Percentiles rank a stretch among this genome's conserved stretches.
phyloP scores from a whole-genome alignment of 225 moss, liverwort and hornwort genomes.

The Physcomitrellopsis africana region DNA sequence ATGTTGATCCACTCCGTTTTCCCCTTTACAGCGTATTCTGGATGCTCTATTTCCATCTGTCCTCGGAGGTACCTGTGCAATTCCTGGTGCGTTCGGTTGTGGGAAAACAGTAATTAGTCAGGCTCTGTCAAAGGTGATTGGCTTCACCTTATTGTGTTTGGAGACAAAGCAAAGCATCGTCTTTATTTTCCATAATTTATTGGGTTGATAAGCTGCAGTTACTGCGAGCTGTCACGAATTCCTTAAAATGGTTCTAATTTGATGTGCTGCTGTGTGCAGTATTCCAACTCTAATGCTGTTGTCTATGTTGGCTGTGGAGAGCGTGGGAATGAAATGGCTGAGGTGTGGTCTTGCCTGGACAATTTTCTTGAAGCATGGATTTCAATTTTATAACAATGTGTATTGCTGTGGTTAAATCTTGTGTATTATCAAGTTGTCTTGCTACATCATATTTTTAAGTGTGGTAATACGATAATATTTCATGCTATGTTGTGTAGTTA shows the following conservation, averaged over 20 bases:
- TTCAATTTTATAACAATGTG: too few relatives aligned
- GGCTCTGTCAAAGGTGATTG: slow-evolving; percentile 82
- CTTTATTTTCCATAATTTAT: background rate
- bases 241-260: background rate
- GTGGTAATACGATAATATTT: too few relatives aligned
- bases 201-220: slow-evolving; percentile 12
- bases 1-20: slow-evolving; percentile 1
- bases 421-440: too few relatives aligned
- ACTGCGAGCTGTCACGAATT: background rate
- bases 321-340: slow-evolving; percentile 99
- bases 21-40: slow-evolving; percentile 65
- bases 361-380: background rate
- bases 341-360: slow-evolving; percentile 45
- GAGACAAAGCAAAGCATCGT: background rate
- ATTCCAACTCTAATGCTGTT: slow-evolving; percentile 95
- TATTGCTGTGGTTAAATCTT: too few relatives aligned
- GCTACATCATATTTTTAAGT: too few relatives aligned
- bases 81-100: slow-evolving; percentile 98
- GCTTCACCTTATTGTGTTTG: background rate
- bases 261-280: slow-evolving; percentile 52
- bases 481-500: background rate
- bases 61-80: slow-evolving; percentile 94
- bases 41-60: slow-evolving; percentile 96
- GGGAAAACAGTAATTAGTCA: slow-evolving; percentile 99
- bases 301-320: slow-evolving; percentile 98